phyloP scores from a whole-genome alignment of 139 green algal genomes.

The Chlorella sp. region DNA sequence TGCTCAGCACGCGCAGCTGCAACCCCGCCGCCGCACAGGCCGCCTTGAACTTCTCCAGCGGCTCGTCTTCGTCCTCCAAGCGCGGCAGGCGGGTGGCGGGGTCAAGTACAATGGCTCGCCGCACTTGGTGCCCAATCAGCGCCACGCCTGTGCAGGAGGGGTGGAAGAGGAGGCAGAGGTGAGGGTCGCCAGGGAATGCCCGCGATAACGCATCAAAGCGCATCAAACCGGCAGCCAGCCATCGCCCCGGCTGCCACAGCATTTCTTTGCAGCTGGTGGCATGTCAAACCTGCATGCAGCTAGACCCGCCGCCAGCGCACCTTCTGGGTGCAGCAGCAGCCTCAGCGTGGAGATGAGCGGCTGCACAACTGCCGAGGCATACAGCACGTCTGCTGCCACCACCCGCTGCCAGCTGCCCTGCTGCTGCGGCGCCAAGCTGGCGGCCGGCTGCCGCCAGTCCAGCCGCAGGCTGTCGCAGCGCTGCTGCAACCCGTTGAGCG shows the following conservation, averaged over 20 bases:
- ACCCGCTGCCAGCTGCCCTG: conserved; percentile 8
- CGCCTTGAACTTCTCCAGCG: conserved; percentile 5
- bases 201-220: no score
- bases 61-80: conserved; percentile 7
- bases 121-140: conserved; percentile 26
- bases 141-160: conserved; percentile 5
- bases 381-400: conserved; percentile 32
- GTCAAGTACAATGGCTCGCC: conserved; percentile 20
- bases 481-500: neutral
- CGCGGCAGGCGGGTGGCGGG: conserved; percentile 23
- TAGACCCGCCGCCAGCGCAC: neutral
- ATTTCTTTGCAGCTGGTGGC: neutral
- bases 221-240: no score
- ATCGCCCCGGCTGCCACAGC: no score
- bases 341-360: neutral
- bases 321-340: conserved; percentile 4
- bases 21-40: neutral
- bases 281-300: no score
- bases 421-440: neutral
- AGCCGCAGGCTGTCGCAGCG: neutral
- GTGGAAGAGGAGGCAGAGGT: neutral
- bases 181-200: neutral
- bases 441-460: neutral
- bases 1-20: conserved; percentile 23
- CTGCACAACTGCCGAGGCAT: conserved; percentile 5